Evolutionary conservation across 2,329 filamentous ascomycete genomes (phyloP), one percentile per base, ranked within the genome.

Genomic region (Microdochium nivale): DNA sequence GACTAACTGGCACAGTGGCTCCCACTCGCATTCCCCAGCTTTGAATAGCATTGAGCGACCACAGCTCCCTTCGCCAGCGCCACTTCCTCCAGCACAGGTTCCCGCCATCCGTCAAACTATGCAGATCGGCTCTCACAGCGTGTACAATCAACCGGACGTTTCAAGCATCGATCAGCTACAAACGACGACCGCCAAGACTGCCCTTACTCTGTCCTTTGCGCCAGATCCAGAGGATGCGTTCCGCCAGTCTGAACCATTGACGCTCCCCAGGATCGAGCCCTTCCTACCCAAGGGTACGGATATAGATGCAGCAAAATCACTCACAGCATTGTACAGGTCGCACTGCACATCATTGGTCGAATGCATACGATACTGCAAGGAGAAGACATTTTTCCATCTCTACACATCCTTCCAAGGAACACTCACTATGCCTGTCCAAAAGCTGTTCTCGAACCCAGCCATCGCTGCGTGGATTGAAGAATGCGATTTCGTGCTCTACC

Each of bases 391-490:
- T 67, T 95, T 96, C 66, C 89, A 95, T 58, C 80, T 96, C 16
- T 96, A 95, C 66, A 91, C 88, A 5, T 94, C 92, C 1, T 97
- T 99, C 67, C 90, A 96, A 62, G 94, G 94, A 51, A 97, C 91
- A 2, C 80, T 99, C 61, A 99, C 94, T 1, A 95, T 96, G 68
- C 94, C 94, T 5, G 92, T 97, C 2, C 90, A 96, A 67, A 96
- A 95, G 67, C 73, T 99, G 2, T 87, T 99, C 61, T 84, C 84
- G 14, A 83, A 95, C 62, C 83, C 87, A 2, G 84, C 84, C 51
- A 74, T 97, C 51, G 89, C 90, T 2, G 80, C 87, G 1, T 99
- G 94, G 94, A 95, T 99, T 55, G 88, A 94, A 65, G 87, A 95
- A 66, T 96, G 90, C 65, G 94, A 99, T 67, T 95, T 94, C 71